Evolutionary conservation across 2,329 filamentous ascomycete species (phyloP).

Genomic region (Aspergillus novofumigatus): DNA sequence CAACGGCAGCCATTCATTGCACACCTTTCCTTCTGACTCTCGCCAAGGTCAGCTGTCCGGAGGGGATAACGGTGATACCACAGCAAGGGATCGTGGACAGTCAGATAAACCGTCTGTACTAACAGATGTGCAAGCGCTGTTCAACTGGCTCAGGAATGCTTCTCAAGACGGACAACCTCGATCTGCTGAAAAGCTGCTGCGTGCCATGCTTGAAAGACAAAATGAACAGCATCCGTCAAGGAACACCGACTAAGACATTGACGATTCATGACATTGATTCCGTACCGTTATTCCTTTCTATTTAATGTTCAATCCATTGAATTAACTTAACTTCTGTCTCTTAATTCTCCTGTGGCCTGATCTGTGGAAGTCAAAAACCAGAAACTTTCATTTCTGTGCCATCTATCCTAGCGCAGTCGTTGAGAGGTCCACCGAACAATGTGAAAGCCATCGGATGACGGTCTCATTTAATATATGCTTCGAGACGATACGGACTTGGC

Average conservation of each 20-base stretch:
- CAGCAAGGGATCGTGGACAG: neutral
- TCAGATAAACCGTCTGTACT: constrained; percentile 11
- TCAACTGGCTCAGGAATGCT: constrained; percentile 32
- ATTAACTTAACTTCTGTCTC: neutral
- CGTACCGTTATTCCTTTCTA: neutral
- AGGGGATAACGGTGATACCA: neutral
- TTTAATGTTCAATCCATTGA: neutral
- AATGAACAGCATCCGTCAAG: constrained; percentile 2
- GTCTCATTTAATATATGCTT: neutral
- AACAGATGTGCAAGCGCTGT: constrained; percentile 30
- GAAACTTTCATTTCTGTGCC: neutral
- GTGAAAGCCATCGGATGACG: neutral
- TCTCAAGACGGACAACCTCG: constrained; percentile 14
- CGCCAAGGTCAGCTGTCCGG: neutral
- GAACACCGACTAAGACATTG: neutral
- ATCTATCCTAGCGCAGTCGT: no score
- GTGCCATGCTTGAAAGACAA: constrained; percentile 33
- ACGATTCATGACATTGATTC: neutral
- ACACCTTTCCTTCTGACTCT: neutral
- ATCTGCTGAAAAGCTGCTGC: constrained; percentile 35
- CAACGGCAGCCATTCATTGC: constrained; percentile 12
- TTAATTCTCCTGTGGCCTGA: no score
- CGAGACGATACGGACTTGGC: neutral
- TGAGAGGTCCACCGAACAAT: neutral
- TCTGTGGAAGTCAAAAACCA: no score